Percentiles rank a stretch among this genome's conserved stretches.
These are phyloP conservation scores for Linum usitatissimum DNA, from an alignment of 345 rosid genomes.

Conservation along the genomic window DNA sequence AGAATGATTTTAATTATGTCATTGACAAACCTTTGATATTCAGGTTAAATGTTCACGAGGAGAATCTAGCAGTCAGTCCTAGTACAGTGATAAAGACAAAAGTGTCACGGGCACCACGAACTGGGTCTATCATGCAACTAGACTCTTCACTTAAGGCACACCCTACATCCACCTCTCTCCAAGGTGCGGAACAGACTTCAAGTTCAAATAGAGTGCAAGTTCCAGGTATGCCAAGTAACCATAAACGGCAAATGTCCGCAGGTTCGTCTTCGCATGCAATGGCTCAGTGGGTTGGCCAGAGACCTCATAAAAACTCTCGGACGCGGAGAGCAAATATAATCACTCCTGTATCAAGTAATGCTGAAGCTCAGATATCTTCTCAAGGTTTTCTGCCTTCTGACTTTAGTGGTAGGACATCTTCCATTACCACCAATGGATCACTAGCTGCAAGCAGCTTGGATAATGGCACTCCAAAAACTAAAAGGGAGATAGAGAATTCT, in stretches of 20 bases:
- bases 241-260: constrained; percentile 31
- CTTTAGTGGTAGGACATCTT: constrained; percentile 40
- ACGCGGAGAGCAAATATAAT: constrained; percentile 69
- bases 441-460: constrained; percentile 30
- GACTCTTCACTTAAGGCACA: constrained; percentile 59
- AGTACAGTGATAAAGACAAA: constrained; percentile 49
- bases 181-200: constrained; percentile 44
- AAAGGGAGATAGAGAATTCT: constrained; percentile 49
- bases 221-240: constrained; percentile 30
- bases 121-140: constrained; percentile 48
- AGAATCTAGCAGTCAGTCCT: constrained; percentile 41
- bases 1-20: constrained; percentile 1
- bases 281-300: constrained; percentile 94
- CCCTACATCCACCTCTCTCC: constrained; percentile 42
- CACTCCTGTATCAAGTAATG: constrained; percentile 47
- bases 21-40: constrained; percentile 16
- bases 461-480: constrained; percentile 36
- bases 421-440: constrained; percentile 40
- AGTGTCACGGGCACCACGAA: constrained; percentile 56
- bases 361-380: constrained; percentile 44
- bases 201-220: constrained; percentile 31
- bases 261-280: constrained; percentile 65
- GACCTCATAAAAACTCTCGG: constrained; percentile 76
- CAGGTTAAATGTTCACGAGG: constrained; percentile 57
- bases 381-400: constrained; percentile 54